Percentiles rank a stretch among this genome's conserved stretches.
These are phyloP conservation scores for Beta vulgaris DNA, from an alignment of 148 eudicot species.

Conservation along the genomic window DNA sequence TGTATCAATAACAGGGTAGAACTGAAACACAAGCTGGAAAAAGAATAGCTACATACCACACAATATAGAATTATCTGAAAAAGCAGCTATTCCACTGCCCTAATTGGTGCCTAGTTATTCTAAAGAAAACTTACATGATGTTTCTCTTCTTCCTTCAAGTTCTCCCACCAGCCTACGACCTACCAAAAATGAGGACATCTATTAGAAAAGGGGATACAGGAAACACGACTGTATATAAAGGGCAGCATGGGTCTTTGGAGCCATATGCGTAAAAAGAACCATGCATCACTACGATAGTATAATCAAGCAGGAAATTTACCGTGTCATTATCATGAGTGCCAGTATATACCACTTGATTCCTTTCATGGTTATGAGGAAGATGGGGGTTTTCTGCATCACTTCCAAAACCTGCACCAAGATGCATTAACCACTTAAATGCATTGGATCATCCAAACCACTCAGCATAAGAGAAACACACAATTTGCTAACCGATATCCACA, in stretches of 20 bases:
- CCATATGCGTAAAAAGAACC: background rate
- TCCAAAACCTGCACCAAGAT: conserved; percentile 69
- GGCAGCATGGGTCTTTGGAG: background rate
- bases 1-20: conserved; percentile 26
- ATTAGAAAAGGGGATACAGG: background rate
- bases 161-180: conserved; percentile 96
- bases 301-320: conserved; percentile 37
- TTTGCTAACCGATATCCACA: background rate
- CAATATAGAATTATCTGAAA: background rate
- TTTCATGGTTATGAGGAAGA: conserved; percentile 92
- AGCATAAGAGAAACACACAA: background rate
- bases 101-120: background rate
- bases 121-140: conserved; percentile 49
- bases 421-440: background rate
- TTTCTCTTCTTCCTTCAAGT: conserved; percentile 67
- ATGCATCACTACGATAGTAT: background rate
- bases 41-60: background rate
- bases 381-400: conserved; percentile 94
- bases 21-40: conserved; percentile 3
- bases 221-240: background rate
- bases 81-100: background rate
- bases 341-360: conserved; percentile 89
- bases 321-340: conserved; percentile 99
- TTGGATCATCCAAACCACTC: background rate
- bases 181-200: conserved; percentile 26